These are phyloP conservation scores for Exobasidium rhododendri DNA, from an alignment of 1,284 basidiomycete species.

Conservation along the genomic window DNA sequence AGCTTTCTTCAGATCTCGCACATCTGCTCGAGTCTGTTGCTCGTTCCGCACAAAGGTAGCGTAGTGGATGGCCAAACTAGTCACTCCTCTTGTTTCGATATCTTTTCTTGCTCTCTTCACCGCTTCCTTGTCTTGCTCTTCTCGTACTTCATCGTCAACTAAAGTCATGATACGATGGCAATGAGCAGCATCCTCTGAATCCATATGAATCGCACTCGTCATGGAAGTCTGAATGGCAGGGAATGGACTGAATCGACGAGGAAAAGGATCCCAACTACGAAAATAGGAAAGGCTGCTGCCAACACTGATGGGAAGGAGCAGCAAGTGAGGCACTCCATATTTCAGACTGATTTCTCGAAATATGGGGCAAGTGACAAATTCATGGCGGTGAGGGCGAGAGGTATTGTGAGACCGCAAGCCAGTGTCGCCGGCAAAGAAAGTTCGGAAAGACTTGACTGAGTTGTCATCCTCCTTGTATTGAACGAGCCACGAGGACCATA, in stretches of 20 bases:
- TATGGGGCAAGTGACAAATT: constrained; percentile 43
- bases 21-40: constrained; percentile 33
- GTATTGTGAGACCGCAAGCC: constrained; percentile 40
- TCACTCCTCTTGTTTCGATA: constrained; percentile 4
- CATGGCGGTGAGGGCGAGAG: constrained; percentile 3
- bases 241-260: constrained; percentile 32
- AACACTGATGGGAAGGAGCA: constrained; percentile 47
- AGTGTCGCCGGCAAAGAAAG: constrained; percentile 50
- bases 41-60: constrained; percentile 42
- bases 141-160: constrained; percentile 7
- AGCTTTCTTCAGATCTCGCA: constrained; percentile 30
- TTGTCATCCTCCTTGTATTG: constrained; percentile 20
- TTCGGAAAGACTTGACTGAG: constrained; percentile 21
- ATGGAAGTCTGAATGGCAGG: constrained; percentile 29
- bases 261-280: constrained; percentile 41
- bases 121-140: constrained; percentile 12
- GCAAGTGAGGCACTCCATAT: constrained; percentile 34
- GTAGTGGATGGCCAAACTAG: constrained; percentile 12
- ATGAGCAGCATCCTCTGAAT: constrained; percentile 37
- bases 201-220: constrained; percentile 43
- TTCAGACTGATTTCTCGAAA: constrained; percentile 37
- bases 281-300: constrained; percentile 33
- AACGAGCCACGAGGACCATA: constrained; percentile 50
- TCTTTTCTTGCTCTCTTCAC: background rate
- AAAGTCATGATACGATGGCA: constrained; percentile 23